Base-by-base conservation (phyloP, 2,329 filamentous ascomycete genomes). In the Colletotrichum falcatum region DNA sequence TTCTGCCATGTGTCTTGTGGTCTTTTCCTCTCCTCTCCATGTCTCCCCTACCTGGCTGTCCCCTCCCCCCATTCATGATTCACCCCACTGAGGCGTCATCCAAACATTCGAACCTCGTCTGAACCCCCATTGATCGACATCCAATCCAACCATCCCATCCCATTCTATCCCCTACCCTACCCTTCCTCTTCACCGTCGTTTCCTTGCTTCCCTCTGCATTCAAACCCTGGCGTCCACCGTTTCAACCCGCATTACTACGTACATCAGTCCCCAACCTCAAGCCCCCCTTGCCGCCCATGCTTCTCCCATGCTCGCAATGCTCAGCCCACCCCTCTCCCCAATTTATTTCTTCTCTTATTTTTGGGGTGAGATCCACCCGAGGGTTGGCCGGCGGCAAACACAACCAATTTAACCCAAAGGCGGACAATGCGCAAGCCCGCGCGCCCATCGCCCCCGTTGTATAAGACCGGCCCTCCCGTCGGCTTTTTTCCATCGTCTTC, bases 201-300 rank as follows among this genome's bases (percentile, higher is more conserved):
- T 11, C 33, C 14, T 44, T 37, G 42, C 48, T 63, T 61, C 23
- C 46, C 30, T 39, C 59, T 48, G 44, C 44, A 42, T n/a, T 62
- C 11, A 67, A 63, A 48, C 51, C 37, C 59, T 18, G 46, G 59
- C 68, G 46, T 9, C 46, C 51, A 33, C 64, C 59, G 68, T 68
- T 68, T 71, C 64, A 71, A 63, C 53, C 58, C 35, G 53, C 67
- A 66, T 66, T 55, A n/a, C n/a, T n/a, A n/a, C n/a, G n/a, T n/a
- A 16, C 63, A 61, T 61, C 35, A 8, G 33, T 28, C 30, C 39
- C 39, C 67, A 23, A 4, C 20, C n/a, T 46, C 49, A 56, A 67
- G 67, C 63, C 33, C 62, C n/a, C n/a, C 44, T 56, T n/a, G 26
- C 44, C 11, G 28, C 59, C 46, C 68, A 67, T 71, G 68, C 58